Conservation (phyloP, 192 early-diverging fungal species). For the Globomyces pollinis-pini region DNA sequence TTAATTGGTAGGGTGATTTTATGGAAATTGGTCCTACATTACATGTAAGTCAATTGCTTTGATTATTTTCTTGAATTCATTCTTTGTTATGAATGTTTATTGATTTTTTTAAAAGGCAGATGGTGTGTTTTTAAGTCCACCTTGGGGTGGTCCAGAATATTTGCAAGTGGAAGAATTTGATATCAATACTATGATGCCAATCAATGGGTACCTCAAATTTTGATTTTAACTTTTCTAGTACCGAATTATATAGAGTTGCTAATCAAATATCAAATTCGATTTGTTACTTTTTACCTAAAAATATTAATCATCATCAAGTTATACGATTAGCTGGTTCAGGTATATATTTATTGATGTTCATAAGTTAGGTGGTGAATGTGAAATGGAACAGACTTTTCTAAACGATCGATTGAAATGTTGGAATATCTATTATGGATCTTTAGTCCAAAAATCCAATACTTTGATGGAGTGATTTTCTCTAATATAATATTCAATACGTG, state of each 20-base stretch:
- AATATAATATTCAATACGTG: too few species aligned
- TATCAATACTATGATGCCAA: conserved; percentile 63
- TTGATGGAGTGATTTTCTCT: too few species aligned
- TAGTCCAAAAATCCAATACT: too few species aligned
- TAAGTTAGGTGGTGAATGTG: conserved; percentile 43
- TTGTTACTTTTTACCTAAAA: conserved; percentile 79
- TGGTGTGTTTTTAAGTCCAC: conserved; percentile 87
- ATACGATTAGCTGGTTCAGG: conserved; percentile 35
- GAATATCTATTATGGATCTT: conserved; percentile 72
- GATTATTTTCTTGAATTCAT: neutral
- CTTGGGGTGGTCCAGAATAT: conserved; percentile 92
- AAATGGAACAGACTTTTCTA: conserved; percentile 73
- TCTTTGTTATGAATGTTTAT: conserved; percentile 1
- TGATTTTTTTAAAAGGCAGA: conserved; percentile 60
- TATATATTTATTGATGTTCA: too few species aligned
- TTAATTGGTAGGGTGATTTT: conserved; percentile 88
- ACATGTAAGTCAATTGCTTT: conserved; percentile 53
- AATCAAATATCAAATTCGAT: conserved; percentile 65
- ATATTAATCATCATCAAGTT: conserved; percentile 62
- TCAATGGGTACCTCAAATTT: conserved; percentile 54
- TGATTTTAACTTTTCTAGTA: too few species aligned
- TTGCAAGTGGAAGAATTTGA: conserved; percentile 48
- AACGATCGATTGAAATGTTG: conserved; percentile 59
- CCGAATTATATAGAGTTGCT: conserved; percentile 56
- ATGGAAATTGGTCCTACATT: conserved; percentile 63